Base-by-base conservation (phyloP, 176 grass and related monocot species). In the Elymus sibiricus region DNA sequence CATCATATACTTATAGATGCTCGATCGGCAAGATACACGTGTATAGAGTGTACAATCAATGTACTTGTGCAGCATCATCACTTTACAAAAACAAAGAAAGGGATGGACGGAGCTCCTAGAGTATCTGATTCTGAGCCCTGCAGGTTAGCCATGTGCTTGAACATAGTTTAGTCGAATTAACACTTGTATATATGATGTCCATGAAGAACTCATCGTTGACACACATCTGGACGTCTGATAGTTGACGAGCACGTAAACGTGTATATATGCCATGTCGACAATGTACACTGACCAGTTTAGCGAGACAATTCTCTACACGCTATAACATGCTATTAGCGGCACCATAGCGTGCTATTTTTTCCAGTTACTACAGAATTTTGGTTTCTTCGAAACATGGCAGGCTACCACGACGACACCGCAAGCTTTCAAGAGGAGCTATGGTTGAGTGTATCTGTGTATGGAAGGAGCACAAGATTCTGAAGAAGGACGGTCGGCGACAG, bases 391-490 rank as follows among this genome's bases (percentile, higher is more conserved):
- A 53, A 72, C 40, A 83, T 90, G 84, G 88, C 68, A 86, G 29
- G 64, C 65, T 14, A 72, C 40, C 27, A 1, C 19, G 34, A 42
- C 58, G 11, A 40, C 4, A 25, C 6, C 27, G 25, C 82, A 64
- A n/a, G 29, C 64, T 7, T 13, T 31, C 40, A 40, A 40, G 6
- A 84, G 75, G 71, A 83, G 42, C 74, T 73, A 63, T 97, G 92
- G 92, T 97, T 95, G 67, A 97, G 83, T 14, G 90, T n/a, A n/a
- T n/a, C n/a, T n/a, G n/a, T n/a, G n/a, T 97, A 1, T 59, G 74
- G 19, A 90, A 75, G 72, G 68, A 62, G 46, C 15, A 49, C 44
- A 47, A 5, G 19, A 35, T 90, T 74, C 78, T 86, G 21, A 82
- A 64, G n/a, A 72, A 89, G 9, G 39, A 40, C n/a, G n/a, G n/a